Evolutionary conservation across 331 rosid genomes (phyloP).

Genomic region (Acacia pycnantha): DNA sequence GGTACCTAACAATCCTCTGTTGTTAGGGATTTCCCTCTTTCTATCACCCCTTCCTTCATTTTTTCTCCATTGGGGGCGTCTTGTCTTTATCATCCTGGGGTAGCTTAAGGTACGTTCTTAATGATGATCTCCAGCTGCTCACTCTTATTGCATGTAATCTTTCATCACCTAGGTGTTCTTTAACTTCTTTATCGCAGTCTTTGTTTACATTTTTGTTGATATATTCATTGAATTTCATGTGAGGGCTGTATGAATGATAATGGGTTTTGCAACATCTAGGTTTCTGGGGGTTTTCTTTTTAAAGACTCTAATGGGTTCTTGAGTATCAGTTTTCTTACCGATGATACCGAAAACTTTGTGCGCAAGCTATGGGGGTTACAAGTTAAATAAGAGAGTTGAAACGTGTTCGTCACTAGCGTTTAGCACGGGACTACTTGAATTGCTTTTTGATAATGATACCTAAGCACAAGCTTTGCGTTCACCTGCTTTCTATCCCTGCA

Average conservation of each 20-base stretch:
- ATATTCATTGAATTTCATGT: neutral
- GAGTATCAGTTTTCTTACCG: neutral
- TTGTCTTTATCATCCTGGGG: neutral
- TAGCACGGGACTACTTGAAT: neutral
- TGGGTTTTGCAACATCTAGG: conserved; percentile 12
- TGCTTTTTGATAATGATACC: neutral
- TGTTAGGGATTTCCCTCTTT: conserved; percentile 20
- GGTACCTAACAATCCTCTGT: conserved; percentile 9
- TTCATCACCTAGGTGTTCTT: conserved; percentile 13
- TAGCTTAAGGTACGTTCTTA: conserved; percentile 32
- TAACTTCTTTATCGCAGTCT: conserved; percentile 3
- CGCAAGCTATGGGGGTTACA: neutral
- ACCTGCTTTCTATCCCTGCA: neutral
- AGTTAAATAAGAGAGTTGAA: neutral
- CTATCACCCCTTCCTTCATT: neutral
- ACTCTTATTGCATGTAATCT: conserved; percentile 12
- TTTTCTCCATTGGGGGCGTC: neutral
- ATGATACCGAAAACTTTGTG: neutral
- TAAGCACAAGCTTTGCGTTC: neutral
- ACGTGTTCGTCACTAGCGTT: neutral
- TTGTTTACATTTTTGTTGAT: neutral
- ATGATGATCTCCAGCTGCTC: neutral
- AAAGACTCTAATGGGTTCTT: conserved; percentile 3
- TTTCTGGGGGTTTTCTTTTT: conserved; percentile 25
- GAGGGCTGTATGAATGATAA: neutral